Evolutionary conservation across 306 rosid genomes (phyloP).

Genomic region (Rubus idaeus): DNA sequence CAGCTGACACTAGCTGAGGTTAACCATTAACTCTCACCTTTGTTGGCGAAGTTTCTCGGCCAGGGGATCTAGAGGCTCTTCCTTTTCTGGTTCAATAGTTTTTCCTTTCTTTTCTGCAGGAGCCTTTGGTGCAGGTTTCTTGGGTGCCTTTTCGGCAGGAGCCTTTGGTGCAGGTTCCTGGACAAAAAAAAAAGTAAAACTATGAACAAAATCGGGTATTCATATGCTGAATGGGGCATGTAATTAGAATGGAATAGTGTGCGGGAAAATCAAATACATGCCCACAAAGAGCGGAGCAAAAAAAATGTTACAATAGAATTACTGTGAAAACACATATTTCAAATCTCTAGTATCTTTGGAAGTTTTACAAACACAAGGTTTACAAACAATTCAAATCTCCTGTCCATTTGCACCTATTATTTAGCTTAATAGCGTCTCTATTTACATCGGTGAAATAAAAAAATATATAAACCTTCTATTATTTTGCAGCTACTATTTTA

Average conservation of each 20-base stretch:
- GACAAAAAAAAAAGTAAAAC: slow-evolving; percentile 10
- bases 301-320: neutral
- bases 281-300: neutral
- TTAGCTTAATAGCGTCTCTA: neutral
- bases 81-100: slow-evolving; percentile 38
- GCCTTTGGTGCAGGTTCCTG: slow-evolving; percentile 69
- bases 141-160: slow-evolving; percentile 55
- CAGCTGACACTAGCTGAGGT: neutral
- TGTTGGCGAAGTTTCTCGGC: slow-evolving; percentile 94
- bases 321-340: neutral
- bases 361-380: neutral
- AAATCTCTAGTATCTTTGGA: neutral
- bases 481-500: neutral
- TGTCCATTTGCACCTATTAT: neutral
- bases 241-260: neutral
- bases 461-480: neutral
- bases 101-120: slow-evolving; percentile 70
- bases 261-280: neutral
- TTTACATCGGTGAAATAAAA: neutral
- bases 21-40: slow-evolving; percentile 47
- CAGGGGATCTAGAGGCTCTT: slow-evolving; percentile 74
- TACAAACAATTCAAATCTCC: neutral
- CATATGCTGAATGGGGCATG: neutral
- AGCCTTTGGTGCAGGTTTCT: slow-evolving; percentile 56
- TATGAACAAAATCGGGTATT: neutral